Percentiles rank a stretch among this genome's conserved stretches.
phyloP scores from a whole-genome alignment of 148 eudicot genomes.

The Silene conica region DNA sequence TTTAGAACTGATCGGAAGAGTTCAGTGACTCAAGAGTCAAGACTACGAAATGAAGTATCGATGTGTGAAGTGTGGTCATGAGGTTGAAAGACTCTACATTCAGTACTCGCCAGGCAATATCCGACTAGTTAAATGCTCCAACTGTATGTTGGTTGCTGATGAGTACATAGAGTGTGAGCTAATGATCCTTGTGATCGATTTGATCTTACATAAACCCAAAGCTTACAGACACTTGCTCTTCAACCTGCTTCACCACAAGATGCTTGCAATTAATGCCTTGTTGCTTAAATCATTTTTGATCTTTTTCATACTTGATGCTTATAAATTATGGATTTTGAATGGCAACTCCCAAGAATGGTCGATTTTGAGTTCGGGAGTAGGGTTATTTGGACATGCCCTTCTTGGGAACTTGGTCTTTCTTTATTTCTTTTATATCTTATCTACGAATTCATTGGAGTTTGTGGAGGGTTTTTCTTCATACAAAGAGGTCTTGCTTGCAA shows the following conservation, averaged over 20 bases:
- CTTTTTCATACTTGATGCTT: conserved; percentile 59
- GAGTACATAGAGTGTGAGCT: conserved; percentile 87
- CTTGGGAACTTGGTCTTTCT: conserved; percentile 51
- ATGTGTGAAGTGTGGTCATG: conserved; percentile 69
- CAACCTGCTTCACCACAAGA: conserved; percentile 46
- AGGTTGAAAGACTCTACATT: conserved; percentile 52
- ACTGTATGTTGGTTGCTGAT: conserved; percentile 71
- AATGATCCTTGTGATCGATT: conserved; percentile 76
- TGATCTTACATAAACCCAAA: conserved; percentile 82
- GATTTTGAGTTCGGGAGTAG: conserved; percentile 19
- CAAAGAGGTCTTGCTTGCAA: conserved; percentile 48
- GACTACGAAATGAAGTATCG: conserved; percentile 25
- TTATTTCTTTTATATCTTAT: conserved; percentile 28
- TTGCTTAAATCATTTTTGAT: conserved; percentile 47
- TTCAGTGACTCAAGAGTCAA: not conserved
- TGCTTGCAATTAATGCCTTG: conserved; percentile 38
- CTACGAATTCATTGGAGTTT: conserved; percentile 39
- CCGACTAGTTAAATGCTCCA: conserved; percentile 72
- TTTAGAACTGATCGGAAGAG: conserved; percentile 13
- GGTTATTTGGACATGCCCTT: conserved; percentile 41
- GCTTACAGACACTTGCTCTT: conserved; percentile 89
- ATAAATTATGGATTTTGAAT: conserved; percentile 25
- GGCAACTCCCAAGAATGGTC: conserved; percentile 29
- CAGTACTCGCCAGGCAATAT: conserved; percentile 91
- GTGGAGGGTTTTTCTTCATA: conserved; percentile 35